Evolutionary conservation across 352 stramenopile genomes (phyloP).

Genomic region (Saprolegnia diclina): DNA sequence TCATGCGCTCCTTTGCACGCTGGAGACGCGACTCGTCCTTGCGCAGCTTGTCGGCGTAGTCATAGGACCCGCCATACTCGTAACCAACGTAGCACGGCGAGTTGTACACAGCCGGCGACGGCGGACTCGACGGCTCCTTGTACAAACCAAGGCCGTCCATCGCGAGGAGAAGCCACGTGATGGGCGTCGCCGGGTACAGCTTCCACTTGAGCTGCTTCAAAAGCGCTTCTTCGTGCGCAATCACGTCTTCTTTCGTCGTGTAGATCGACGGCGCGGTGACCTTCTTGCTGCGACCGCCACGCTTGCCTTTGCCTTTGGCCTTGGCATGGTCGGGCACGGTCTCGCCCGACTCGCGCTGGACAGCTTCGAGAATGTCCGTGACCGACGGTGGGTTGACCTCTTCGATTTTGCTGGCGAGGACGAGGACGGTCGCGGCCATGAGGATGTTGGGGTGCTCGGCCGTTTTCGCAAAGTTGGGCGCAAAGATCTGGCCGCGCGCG

Average conservation of each 20-base stretch:
- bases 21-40: background rate
- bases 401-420: constrained; percentile 23
- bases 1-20: constrained; percentile 1
- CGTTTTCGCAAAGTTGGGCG: background rate
- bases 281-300: background rate
- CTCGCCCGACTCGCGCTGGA: constrained; percentile 22
- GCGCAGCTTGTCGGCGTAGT: constrained; percentile 4
- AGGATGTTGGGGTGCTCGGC: constrained; percentile 17
- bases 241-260: constrained; percentile 20
- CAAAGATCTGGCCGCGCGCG: background rate
- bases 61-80: constrained; percentile 1
- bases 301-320: background rate
- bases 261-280: constrained; percentile 7
- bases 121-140: constrained; percentile 1
- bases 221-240: constrained; percentile 19
- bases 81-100: constrained; percentile 20
- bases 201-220: constrained; percentile 21
- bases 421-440: background rate
- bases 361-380: constrained; percentile 17
- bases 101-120: background rate
- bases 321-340: background rate
- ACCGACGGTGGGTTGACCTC: constrained; percentile 19
- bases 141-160: constrained; percentile 23
- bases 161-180: constrained; percentile 18
- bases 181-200: constrained; percentile 18